Percentiles rank a stretch among this genome's conserved stretches.
phyloP scores from a whole-genome alignment of 208 protist species.

The Trypanosoma melophagium region DNA sequence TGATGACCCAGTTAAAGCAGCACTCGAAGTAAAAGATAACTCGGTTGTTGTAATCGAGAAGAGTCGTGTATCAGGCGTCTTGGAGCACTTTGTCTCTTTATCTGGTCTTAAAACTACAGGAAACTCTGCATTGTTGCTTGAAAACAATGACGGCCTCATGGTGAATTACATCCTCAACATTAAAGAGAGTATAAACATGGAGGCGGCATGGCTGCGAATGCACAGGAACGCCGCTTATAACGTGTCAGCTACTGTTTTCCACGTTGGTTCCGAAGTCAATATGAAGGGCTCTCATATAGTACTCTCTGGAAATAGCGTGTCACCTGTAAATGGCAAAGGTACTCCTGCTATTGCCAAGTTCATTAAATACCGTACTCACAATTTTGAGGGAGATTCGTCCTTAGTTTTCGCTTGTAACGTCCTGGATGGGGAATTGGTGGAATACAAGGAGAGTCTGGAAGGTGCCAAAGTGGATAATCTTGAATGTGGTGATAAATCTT shows the following conservation, averaged over 20 bases:
- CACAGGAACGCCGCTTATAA: constrained; percentile 15
- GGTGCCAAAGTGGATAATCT: not conserved
- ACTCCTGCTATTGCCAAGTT: not conserved
- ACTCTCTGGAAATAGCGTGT: constrained; percentile 12
- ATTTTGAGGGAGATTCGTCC: not conserved
- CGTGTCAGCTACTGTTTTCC: not conserved
- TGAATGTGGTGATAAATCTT: not conserved
- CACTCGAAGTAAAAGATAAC: not conserved
- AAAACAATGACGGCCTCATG: not conserved
- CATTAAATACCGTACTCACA: not conserved
- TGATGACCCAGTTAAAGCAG: not conserved
- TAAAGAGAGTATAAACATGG: not conserved
- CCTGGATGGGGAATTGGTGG: not conserved
- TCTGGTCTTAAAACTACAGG: not conserved
- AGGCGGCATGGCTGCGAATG: constrained; percentile 2
- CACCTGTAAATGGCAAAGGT: not conserved
- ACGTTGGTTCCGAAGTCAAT: not conserved
- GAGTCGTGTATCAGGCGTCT: not conserved
- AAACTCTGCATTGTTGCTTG: not conserved
- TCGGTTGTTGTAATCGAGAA: not conserved
- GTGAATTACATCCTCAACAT: not conserved
- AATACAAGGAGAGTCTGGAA: not conserved
- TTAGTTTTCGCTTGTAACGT: not conserved
- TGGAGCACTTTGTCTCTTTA: not conserved
- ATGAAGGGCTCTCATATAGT: not conserved